These are phyloP conservation scores for Pythium periplocum DNA, from an alignment of 352 stramenopile genomes.

Conservation along the genomic window DNA sequence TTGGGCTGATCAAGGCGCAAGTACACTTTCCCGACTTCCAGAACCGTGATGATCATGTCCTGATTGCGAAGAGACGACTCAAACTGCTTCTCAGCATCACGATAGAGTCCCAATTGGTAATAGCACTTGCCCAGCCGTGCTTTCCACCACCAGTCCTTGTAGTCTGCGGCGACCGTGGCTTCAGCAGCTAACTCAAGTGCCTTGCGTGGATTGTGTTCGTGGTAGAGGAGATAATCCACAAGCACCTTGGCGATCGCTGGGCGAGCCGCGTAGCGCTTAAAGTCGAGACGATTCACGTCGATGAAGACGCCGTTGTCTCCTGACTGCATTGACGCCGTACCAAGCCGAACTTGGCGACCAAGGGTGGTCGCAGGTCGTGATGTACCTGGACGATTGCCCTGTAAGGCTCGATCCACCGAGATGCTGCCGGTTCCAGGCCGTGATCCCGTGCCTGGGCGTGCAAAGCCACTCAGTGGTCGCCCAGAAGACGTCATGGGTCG, in stretches of 20 bases:
- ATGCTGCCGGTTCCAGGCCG: conserved; percentile 63
- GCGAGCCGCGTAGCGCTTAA: conserved; percentile 86
- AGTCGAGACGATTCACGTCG: conserved; percentile 85
- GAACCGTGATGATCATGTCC: conserved; percentile 84
- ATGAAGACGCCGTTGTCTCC: conserved; percentile 79
- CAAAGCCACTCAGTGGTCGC: conserved; percentile 84
- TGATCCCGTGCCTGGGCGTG: conserved; percentile 71
- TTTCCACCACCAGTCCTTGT: conserved; percentile 96
- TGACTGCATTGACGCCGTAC: conserved; percentile 86
- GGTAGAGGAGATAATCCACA: conserved; percentile 90
- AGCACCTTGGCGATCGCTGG: conserved; percentile 85
- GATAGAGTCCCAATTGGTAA: conserved; percentile 90
- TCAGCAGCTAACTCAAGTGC: conserved; percentile 90
- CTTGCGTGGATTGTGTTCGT: conserved; percentile 90
- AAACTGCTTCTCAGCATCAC: conserved; percentile 93
- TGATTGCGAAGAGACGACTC: conserved; percentile 85
- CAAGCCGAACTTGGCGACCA: conserved; percentile 86
- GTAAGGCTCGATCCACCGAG: conserved; percentile 69
- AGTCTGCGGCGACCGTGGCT: conserved; percentile 82
- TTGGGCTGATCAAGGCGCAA: conserved; percentile 92
- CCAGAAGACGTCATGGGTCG: conserved; percentile 84
- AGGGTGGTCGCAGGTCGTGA: conserved; percentile 86
- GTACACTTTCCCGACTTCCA: conserved; percentile 95
- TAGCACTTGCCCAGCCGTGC: conserved; percentile 92
- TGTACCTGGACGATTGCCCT: conserved; percentile 71